phyloP scores from a whole-genome alignment of 78 protist genomes.

The Dictyostelium purpureum region DNA sequence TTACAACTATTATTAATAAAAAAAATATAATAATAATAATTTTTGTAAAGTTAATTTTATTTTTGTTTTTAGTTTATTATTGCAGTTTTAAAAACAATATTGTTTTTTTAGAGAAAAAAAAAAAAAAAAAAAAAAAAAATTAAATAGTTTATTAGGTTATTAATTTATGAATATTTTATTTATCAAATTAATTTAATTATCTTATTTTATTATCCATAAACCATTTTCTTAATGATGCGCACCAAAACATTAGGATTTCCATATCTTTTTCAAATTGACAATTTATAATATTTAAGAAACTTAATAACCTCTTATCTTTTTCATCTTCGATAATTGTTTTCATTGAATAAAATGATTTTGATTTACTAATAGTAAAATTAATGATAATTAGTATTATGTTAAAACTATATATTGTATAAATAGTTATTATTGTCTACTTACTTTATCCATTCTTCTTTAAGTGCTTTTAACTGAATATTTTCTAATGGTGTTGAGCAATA shows the following conservation, averaged over 20 bases:
- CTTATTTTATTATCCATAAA: neutral
- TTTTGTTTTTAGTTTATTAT: no score
- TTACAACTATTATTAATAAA: no score
- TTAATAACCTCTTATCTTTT: conserved; percentile 33
- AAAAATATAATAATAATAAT: no score
- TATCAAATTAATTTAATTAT: no score
- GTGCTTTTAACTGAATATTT: neutral
- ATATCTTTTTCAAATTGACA: conserved; percentile 48
- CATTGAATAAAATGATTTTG: conserved; percentile 50
- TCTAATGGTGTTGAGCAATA: conserved; percentile 22
- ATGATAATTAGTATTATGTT: neutral
- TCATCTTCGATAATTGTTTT: conserved; percentile 60
- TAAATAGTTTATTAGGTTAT: no score
- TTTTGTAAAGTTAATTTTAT: no score
- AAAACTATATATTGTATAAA: neutral
- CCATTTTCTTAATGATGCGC: conserved; percentile 10
- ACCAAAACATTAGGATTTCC: conserved; percentile 51
- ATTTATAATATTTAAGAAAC: conserved; percentile 44
- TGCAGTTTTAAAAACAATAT: no score
- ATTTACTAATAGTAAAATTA: conserved; percentile 7
- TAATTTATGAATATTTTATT: no score
- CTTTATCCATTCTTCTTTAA: conserved; percentile 79
- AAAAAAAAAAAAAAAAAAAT: no score
- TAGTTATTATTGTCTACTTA: neutral
- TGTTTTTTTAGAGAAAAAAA: no score